Conservation (phyloP, 805 yeast genomes). For the Cyberlindnera americana region DNA sequence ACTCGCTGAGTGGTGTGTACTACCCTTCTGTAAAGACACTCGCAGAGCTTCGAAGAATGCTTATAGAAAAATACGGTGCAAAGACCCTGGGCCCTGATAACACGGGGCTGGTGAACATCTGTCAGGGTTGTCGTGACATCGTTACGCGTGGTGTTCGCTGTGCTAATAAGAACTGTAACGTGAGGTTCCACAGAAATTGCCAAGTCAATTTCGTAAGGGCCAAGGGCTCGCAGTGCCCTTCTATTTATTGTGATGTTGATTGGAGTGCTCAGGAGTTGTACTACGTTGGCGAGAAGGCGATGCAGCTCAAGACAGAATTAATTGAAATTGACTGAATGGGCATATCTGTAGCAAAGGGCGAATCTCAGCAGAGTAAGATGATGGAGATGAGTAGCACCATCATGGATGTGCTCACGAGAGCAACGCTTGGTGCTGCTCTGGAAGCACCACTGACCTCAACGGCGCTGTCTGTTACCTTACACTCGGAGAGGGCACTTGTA, state of each 20-base stretch:
- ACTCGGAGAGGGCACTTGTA: neutral
- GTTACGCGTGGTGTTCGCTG: constrained; percentile 51
- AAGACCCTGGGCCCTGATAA: constrained; percentile 18
- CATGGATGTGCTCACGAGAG: neutral
- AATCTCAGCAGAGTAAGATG: neutral
- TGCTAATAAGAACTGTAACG: constrained; percentile 30
- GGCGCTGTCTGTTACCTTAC: neutral
- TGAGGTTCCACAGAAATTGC: constrained; percentile 49
- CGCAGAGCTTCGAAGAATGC: constrained; percentile 44
- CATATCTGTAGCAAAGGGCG: no score
- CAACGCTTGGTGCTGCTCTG: neutral
- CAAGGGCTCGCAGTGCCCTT: constrained; percentile 34
- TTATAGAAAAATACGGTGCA: constrained; percentile 42
- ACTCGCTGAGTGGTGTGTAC: constrained; percentile 30
- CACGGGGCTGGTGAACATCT: constrained; percentile 37
- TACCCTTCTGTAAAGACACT: constrained; percentile 39
- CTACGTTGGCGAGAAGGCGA: constrained; percentile 8
- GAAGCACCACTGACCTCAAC: neutral
- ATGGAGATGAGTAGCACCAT: neutral
- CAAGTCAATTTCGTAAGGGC: constrained; percentile 36
- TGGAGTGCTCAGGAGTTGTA: constrained; percentile 14
- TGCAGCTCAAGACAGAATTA: constrained; percentile 1
- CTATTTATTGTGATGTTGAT: constrained; percentile 23
- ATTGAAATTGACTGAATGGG: neutral
- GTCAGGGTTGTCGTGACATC: constrained; percentile 50